These are phyloP conservation scores for Mycena belliarum DNA, from an alignment of 768 basidiomycete species.

Conservation along the genomic window DNA sequence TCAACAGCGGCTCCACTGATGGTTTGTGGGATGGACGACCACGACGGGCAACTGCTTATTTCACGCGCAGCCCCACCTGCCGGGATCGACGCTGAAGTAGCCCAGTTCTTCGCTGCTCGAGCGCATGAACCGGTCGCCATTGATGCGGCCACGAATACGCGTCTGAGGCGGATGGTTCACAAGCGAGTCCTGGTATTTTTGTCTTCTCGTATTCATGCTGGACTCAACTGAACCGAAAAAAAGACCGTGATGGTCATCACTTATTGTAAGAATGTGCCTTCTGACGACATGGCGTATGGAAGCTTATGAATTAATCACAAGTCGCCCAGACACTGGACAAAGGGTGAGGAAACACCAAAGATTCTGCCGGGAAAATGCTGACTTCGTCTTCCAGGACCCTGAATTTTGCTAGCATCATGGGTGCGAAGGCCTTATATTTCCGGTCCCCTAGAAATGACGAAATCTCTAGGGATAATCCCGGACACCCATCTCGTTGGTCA, in stretches of 20 bases:
- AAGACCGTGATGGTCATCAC: slow-evolving; percentile 47
- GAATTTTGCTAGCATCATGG: slow-evolving; percentile 51
- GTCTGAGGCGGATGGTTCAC: slow-evolving; percentile 48
- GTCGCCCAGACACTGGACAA: slow-evolving; percentile 50
- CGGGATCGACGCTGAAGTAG: slow-evolving; percentile 49
- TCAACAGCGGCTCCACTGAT: slow-evolving; percentile 32
- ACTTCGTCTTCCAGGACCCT: slow-evolving; percentile 33
- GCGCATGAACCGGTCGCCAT: slow-evolving; percentile 32
- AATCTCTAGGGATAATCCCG: slow-evolving; percentile 14
- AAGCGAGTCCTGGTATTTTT: slow-evolving; percentile 43
- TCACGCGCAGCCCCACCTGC: slow-evolving; percentile 17
- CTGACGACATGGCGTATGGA: neutral
- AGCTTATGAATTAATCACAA: slow-evolving; percentile 13
- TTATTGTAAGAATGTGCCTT: slow-evolving; percentile 34
- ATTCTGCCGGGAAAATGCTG: neutral
- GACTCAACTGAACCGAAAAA: neutral
- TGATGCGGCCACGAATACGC: slow-evolving; percentile 42
- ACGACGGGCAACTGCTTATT: neutral
- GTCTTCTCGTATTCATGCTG: neutral
- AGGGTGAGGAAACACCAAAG: slow-evolving; percentile 28
- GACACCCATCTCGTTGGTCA: slow-evolving; percentile 50
- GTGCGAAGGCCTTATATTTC: neutral
- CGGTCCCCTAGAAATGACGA: neutral
- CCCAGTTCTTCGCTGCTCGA: slow-evolving; percentile 40
- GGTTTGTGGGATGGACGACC: slow-evolving; percentile 1